Evolutionary conservation across 306 rosid species (phyloP), one percentile per base, ranked within the genome.

Genomic region (Biancaea sappan): DNA sequence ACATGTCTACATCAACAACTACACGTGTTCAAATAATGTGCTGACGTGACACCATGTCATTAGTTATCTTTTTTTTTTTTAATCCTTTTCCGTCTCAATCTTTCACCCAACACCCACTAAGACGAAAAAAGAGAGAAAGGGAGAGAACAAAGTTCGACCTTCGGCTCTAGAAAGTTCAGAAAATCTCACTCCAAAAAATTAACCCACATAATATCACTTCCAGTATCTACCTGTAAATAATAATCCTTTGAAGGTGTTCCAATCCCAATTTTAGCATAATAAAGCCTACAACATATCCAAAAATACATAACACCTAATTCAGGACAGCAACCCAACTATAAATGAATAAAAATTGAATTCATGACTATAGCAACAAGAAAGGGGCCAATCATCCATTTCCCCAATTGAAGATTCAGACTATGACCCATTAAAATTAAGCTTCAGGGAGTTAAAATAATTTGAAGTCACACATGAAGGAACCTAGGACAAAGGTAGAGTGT

Each of bases 181-280:
- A n/a, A n/a, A n/a, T n/a, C n/a, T n/a, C n/a, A n/a, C n/a, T n/a
- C n/a, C n/a, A n/a, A n/a, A n/a, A n/a, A n/a, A n/a, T 94, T 92
- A 47, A 94, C 92, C 99, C 97, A 94, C 96, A 94, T 92, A 61
- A 94, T 90, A 71, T 94, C 99, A 78, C 92, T 94, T 64, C 99
- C 97, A 9, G 99, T 94, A 71, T 94, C 99, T 11, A 94, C 99
- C 67, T 94, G 99, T 15, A 92, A 88, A 82, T 94, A 94, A 68
- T 92, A 94, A 74, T 90, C 84, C 87, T 85, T 87, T 1, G 93
- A 46, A 71, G 99, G 99, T 56, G 96, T 92, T 76, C 99, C 99
- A 79, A 94, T 94, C 76, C 96, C 96, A 77, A 94, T 94, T 87
- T 84, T 88, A 15, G 99, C 99, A 78, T 90, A 94, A 82, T 94